Percentiles rank a stretch among this genome's conserved stretches.
These are phyloP conservation scores for Fraxinus dipetala DNA, from an alignment of 305 asterid species.

Conservation along the genomic window DNA sequence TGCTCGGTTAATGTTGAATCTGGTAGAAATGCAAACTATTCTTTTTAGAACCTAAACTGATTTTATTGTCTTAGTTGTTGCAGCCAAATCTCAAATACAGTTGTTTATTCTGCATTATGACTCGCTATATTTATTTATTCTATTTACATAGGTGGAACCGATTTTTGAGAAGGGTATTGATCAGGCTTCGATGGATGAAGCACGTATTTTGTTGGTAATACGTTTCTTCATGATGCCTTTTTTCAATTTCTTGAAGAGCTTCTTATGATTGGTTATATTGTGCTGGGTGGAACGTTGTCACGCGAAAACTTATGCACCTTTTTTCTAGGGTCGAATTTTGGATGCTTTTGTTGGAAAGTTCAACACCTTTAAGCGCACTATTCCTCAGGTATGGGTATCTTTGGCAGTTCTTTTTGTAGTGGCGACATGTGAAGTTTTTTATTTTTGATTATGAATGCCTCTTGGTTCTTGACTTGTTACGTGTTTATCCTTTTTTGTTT, in stretches of 20 bases:
- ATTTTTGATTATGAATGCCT: neutral
- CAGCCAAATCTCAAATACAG: slow-evolving; percentile 39
- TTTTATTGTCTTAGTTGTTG: neutral
- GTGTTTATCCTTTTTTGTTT: neutral
- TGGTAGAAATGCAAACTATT: slow-evolving; percentile 51
- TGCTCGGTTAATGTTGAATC: slow-evolving; percentile 61
- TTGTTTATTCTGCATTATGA: slow-evolving; percentile 29
- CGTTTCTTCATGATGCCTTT: slow-evolving; percentile 26
- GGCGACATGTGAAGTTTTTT: neutral
- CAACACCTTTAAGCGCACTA: slow-evolving; percentile 51
- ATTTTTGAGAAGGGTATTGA: slow-evolving; percentile 97
- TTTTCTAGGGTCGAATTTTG: slow-evolving; percentile 87
- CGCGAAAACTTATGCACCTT: slow-evolving; percentile 19
- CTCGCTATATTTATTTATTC: neutral
- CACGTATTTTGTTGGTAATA: slow-evolving; percentile 82
- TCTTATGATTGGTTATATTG: slow-evolving; percentile 26
- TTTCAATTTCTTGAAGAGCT: slow-evolving; percentile 7
- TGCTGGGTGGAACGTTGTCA: slow-evolving; percentile 14
- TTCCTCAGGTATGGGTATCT: slow-evolving; percentile 45
- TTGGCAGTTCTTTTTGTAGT: neutral
- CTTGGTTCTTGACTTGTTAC: neutral
- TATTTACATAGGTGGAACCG: slow-evolving; percentile 72
- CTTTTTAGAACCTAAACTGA: slow-evolving; percentile 13
- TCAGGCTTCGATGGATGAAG: slow-evolving; percentile 96
- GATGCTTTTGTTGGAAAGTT: slow-evolving; percentile 89